Conservation (phyloP, 805 yeast species). For the Cephaloascus albidus region DNA sequence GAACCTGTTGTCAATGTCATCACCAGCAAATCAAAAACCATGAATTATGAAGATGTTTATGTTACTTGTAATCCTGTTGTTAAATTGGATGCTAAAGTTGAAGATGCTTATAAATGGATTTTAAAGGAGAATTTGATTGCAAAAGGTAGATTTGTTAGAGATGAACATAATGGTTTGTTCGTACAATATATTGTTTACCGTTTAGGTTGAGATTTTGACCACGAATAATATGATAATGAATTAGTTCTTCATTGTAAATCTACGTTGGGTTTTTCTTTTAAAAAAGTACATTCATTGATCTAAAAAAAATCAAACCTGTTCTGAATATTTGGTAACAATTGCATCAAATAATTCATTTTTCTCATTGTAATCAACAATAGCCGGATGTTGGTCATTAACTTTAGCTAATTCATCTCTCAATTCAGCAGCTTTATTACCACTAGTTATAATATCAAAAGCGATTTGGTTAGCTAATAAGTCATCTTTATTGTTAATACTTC, state of each 20-base stretch:
- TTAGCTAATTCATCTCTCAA: constrained; percentile 36
- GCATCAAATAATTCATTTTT: constrained; percentile 61
- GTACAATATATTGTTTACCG: constrained; percentile 47
- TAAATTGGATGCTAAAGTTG: constrained; percentile 28
- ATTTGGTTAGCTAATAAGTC: constrained; percentile 59
- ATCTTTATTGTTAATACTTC: constrained; percentile 12
- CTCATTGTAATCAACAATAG: constrained; percentile 47
- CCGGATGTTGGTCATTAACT: constrained; percentile 47
- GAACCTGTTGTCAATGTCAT: constrained; percentile 26
- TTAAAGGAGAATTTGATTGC: constrained; percentile 39
- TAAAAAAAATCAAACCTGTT: constrained; percentile 4
- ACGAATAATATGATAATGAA: no score
- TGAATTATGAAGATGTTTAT: constrained; percentile 36
- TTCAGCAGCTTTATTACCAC: constrained; percentile 30
- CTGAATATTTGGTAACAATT: constrained; percentile 49
- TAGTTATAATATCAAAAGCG: constrained; percentile 43
- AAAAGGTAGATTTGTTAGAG: constrained; percentile 49
- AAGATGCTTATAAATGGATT: constrained; percentile 42
- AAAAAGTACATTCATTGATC: neutral
- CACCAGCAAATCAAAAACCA: constrained; percentile 15
- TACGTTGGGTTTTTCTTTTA: constrained; percentile 10
- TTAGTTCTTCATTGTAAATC: no score
- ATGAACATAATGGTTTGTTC: constrained; percentile 28
- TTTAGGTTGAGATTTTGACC: neutral
- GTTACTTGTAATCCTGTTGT: constrained; percentile 39